Evolutionary conservation across 148 eudicot species (phyloP), one percentile per base, ranked within the genome.

Genomic region (Fagopyrum esculentum): DNA sequence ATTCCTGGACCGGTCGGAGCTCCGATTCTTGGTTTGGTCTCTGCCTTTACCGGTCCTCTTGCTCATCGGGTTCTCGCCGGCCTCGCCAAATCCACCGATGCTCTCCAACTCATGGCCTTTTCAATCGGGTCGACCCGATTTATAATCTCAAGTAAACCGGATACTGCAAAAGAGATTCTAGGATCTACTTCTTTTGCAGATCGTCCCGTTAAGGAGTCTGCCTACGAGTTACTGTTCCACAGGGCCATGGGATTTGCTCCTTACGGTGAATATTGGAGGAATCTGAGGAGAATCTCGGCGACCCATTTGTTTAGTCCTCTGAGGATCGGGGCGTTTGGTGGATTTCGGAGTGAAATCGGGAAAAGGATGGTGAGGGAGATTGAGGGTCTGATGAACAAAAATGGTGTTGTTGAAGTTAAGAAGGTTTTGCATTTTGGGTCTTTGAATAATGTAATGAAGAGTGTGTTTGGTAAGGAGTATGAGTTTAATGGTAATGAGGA

Each of bases 231-330:
- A 0, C 73, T 95, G 12, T 95, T 95, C 43, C 87, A 90, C 74
- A 77, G 97, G 0, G 97, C 98, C 0, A 95, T 95, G 97, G 98
- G 98, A 7, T 95, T 95, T 44, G 96, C 98, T 3, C 93, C 96
- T 0, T 95, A 85, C 15, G 96, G 98, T 0, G 97, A 87, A 17
- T 92, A 95, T 73, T 95, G 98, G 97, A 79, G 97, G 77, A 85
- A 83, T 19, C 15, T 95, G 47, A 82, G 98, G 54, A 74, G 93
- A 3, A 85, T 95, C 0, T 92, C 97, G 0, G 85, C 93, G 0
- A 84, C 92, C 29, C 86, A 92, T 57, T 52, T 95, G 56, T 95
- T 95, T 61, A 81, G 88, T 48, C 97, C 96, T 2, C 82, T 60
- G 17, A 46, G 94, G 3, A 69, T 92, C 0, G 74, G 84, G 0